These are phyloP conservation scores for Fomitopsis serialis DNA, from an alignment of 768 basidiomycete species.

Conservation along the genomic window DNA sequence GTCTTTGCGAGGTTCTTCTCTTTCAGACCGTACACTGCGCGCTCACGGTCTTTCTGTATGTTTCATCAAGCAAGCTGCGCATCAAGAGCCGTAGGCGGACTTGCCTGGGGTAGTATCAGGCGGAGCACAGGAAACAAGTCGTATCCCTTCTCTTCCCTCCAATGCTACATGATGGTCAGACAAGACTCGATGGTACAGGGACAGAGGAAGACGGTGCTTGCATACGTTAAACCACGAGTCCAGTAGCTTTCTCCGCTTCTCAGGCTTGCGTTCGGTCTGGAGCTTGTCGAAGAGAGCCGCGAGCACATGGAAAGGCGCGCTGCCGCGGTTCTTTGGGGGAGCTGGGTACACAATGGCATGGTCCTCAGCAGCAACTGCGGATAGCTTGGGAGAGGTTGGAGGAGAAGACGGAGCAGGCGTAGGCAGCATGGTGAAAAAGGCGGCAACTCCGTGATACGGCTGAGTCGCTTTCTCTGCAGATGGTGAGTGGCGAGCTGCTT, in stretches of 20 bases:
- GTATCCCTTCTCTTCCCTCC: constrained; percentile 80
- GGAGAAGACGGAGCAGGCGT: constrained; percentile 64
- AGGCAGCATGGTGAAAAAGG: constrained; percentile 20
- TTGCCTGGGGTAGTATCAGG: constrained; percentile 83
- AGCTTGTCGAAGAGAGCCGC: constrained; percentile 72
- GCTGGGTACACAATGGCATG: constrained; percentile 33
- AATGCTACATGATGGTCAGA: constrained; percentile 48
- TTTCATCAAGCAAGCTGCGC: constrained; percentile 1
- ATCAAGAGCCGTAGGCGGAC: neutral
- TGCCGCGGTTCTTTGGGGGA: constrained; percentile 62
- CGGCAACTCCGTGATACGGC: too few species aligned
- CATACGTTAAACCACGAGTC: constrained; percentile 78
- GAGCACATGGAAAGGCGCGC: constrained; percentile 65
- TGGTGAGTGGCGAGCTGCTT: too few species aligned
- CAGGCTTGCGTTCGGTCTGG: constrained; percentile 66
- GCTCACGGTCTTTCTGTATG: constrained; percentile 84
- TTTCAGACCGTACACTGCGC: constrained; percentile 90
- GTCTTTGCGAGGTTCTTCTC: constrained; percentile 92
- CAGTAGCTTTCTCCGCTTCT: constrained; percentile 66
- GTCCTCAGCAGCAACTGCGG: constrained; percentile 14
- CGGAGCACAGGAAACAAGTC: constrained; percentile 89
- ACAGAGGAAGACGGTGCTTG: neutral
- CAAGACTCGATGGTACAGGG: too few species aligned
- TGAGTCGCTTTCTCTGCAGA: too few species aligned
- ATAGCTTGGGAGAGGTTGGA: constrained; percentile 37